phyloP scores from a whole-genome alignment of 148 eudicot species.

The Limonium bicolor region DNA sequence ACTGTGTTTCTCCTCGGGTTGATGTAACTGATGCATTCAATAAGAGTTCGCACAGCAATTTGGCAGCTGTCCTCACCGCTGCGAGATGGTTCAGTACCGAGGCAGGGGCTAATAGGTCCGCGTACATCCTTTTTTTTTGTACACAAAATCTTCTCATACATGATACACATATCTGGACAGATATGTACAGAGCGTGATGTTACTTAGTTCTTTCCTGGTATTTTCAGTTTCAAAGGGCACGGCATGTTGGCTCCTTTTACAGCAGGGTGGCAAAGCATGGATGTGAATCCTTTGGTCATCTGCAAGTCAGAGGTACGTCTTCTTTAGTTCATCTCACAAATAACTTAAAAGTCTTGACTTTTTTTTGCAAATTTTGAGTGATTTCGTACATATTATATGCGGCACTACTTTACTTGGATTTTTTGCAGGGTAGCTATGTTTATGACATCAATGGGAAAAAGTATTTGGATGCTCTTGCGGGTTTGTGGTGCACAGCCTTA shows the following conservation, averaged over 20 bases:
- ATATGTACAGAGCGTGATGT: no score
- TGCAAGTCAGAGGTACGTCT: slow-evolving; percentile 68
- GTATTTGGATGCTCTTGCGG: slow-evolving; percentile 95
- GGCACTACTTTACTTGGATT: not conserved
- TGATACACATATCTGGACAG: not conserved
- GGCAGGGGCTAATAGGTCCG: not conserved
- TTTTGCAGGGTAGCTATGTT: slow-evolving; percentile 68
- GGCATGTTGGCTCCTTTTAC: slow-evolving; percentile 96
- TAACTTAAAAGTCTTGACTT: not conserved
- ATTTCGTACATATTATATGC: not conserved
- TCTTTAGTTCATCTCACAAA: not conserved
- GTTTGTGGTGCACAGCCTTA: slow-evolving; percentile 87
- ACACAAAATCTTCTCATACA: not conserved
- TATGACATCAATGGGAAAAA: slow-evolving; percentile 61
- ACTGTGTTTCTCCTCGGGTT: not conserved
- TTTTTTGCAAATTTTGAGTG: not conserved
- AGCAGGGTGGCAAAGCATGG: slow-evolving; percentile 80
- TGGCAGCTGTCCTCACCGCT: not conserved
- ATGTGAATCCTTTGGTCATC: slow-evolving; percentile 65
- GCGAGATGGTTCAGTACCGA: not conserved
- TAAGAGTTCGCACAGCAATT: not conserved
- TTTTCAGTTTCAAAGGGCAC: slow-evolving; percentile 69
- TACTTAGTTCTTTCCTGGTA: not conserved
- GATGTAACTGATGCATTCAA: not conserved
- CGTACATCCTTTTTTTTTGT: not conserved